Base-by-base conservation (phyloP, 805 yeast genomes). In the Kodamaea restingae region DNA sequence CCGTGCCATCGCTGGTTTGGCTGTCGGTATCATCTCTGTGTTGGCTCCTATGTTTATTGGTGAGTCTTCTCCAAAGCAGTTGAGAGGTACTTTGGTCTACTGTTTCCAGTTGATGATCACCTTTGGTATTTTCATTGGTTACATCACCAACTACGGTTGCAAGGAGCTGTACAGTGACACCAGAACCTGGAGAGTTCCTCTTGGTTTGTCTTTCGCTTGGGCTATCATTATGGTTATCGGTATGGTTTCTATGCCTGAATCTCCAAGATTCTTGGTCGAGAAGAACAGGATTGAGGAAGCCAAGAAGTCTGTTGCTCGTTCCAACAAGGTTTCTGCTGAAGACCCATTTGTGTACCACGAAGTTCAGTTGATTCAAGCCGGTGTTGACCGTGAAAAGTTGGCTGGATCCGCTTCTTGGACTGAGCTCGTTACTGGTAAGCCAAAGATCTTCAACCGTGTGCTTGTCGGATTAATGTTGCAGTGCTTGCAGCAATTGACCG, bases 401-500 rank as follows among this genome's bases (percentile, higher is more conserved):
- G 60, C 59, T 7, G 61, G 61, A 9, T 43, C 49, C 17, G 60
- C 61, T 1, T 46, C 52, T 5, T 56, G 61, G 61, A 44, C 32
- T 32, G 55, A 56, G 32, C 49, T 56, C 31, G 40, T 56, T 40
- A 54, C 48, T 2, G 60, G 60, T 32, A 56, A 53, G 52, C 60
- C 60, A 14, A 49, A 55, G 43, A 54, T 55, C 41, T 45, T 56
- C 32, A 45, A 48, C 35, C 42, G 61, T 41, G 57, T 56, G 27
- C 20, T 54, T 15, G 44, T 56, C 35, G 61, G 61, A 26, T 44
- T 56, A 15, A 36, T 55, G 38, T 51, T 56, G 39, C 59, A 56
- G 40, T 63, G 75, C 9, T 61, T 77, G 51, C 84, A 78, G 59
- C 84, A 78, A 54, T 65, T 79, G 44, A 71, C 81, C 27, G 85